These are phyloP conservation scores for Kwoniella sp. DNA, from an alignment of 768 basidiomycete genomes.

Conservation along the genomic window DNA sequence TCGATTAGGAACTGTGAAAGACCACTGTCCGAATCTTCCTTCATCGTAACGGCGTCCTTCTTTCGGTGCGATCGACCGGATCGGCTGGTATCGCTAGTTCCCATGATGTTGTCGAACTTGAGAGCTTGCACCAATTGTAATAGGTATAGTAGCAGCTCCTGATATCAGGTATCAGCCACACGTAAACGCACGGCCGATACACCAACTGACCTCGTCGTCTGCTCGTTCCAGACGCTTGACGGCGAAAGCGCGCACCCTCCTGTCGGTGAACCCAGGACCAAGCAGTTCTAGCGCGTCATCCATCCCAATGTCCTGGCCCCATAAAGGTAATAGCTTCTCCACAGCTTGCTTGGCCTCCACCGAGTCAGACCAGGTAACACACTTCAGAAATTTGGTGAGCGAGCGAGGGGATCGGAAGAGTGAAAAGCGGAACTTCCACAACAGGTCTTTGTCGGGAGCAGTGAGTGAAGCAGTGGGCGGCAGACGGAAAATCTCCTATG, in stretches of 20 bases:
- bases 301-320: constrained; percentile 87
- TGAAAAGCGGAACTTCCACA: constrained; percentile 99
- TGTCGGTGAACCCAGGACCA: constrained; percentile 69
- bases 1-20: constrained; percentile 86
- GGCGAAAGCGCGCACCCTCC: constrained; percentile 83
- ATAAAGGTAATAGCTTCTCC: constrained; percentile 87
- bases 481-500: constrained; percentile 80
- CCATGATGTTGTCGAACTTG: constrained; percentile 80
- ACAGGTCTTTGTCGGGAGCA: constrained; percentile 88
- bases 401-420: constrained; percentile 68
- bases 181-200: neutral
- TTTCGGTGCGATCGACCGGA: constrained; percentile 11
- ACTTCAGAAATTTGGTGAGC: constrained; percentile 94
- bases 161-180: neutral
- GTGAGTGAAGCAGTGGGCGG: constrained; percentile 81
- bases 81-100: constrained; percentile 1
- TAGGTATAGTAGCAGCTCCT: constrained; percentile 90
- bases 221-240: constrained; percentile 84
- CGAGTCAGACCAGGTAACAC: constrained; percentile 93
- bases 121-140: constrained; percentile 95
- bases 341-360: constrained; percentile 97
- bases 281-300: constrained; percentile 94
- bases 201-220: constrained; percentile 76
- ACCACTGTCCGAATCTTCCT: constrained; percentile 86
- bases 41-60: constrained; percentile 30